Evolutionary conservation across 352 stramenopile species (phyloP), one percentile per base, ranked within the genome.

Genomic region (Phytophthora melonis): DNA sequence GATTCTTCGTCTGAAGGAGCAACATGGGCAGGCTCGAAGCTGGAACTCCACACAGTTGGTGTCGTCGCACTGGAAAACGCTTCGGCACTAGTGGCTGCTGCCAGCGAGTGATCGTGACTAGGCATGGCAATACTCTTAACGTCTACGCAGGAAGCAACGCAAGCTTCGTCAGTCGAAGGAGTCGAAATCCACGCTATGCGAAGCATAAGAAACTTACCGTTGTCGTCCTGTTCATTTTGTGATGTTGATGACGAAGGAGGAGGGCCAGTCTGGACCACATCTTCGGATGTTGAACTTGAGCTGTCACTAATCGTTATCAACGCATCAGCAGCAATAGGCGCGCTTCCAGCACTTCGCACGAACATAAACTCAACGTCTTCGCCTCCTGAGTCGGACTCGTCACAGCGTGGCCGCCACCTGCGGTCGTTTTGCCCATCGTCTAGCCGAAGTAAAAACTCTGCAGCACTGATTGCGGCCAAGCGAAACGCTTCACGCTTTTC

Each of bases 401-500:
- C n/a, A 1, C 13, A 49, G 14, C 14, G 45, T 1, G 53, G 54
- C 7, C 64, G 58, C 68, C 70, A 70, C 16, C 49, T 66, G 3
- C 47, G n/a, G n/a, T 34, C 39, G 34, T 70, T 75, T 34, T 52
- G 49, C 10, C 54, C 65, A 60, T 77, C 67, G 18, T 68, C 56
- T n/a, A 77, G 23, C 6, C 30, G 5, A 63, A 79, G 58, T 9
- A 91, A 47, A 50, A 90, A 88, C 0, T 58, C 55, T 47, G 80
- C 79, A 14, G 82, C 71, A 10, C 74, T 77, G 9, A 60, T 56
- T 14, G 70, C 64, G 1, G 81, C 86, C 6, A 82, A 30, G 2
- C 75, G 71, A 21, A 84, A 89, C 58, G 81, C 82, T 32, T 77
- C 70, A 10, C 75, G 68, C 34, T 82, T 86, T 10, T 83, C 68